These are phyloP conservation scores for Termitomyces sp. DNA, from an alignment of 768 basidiomycete species.

Conservation along the genomic window DNA sequence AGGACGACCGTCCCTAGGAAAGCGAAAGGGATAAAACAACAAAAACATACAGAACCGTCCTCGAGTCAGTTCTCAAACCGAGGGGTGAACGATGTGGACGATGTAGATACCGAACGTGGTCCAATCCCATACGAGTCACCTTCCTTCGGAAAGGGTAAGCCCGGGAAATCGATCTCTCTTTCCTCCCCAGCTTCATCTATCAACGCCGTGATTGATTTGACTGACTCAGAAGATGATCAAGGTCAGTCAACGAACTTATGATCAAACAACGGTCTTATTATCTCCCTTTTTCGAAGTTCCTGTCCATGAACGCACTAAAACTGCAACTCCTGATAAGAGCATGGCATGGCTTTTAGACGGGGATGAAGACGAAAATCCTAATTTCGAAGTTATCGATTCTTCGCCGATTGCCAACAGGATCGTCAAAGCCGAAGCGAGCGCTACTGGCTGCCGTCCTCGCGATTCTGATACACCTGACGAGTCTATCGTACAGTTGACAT, in stretches of 20 bases:
- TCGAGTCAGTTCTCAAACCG: slow-evolving; percentile 38
- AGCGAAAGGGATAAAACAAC: slow-evolving; percentile 22
- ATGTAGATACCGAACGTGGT: slow-evolving; percentile 49
- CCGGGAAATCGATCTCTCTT: background rate
- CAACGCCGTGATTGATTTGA: slow-evolving; percentile 8
- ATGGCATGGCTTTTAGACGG: slow-evolving; percentile 66
- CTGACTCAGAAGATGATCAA: slow-evolving; percentile 5
- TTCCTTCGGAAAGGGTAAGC: background rate
- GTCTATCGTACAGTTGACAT: slow-evolving; percentile 7
- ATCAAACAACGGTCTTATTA: background rate
- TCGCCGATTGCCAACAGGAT: slow-evolving; percentile 29
- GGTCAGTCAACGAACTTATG: slow-evolving; percentile 1
- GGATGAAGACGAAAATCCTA: slow-evolving; percentile 60
- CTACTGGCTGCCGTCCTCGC: background rate
- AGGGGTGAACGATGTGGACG: slow-evolving; percentile 48
- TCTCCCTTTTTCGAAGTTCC: background rate
- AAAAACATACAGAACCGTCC: slow-evolving; percentile 18
- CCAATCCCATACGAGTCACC: slow-evolving; percentile 9
- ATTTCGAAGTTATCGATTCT: slow-evolving; percentile 47
- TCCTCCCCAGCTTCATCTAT: background rate
- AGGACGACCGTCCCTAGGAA: slow-evolving; percentile 32
- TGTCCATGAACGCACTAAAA: background rate
- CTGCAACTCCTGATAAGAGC: slow-evolving; percentile 18
- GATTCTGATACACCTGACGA: slow-evolving; percentile 13
- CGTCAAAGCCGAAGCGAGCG: background rate